Percentiles rank a stretch among this genome's conserved stretches.
phyloP scores from a whole-genome alignment of 192 early-diverging fungal species.

The Diversispora epigaea region DNA sequence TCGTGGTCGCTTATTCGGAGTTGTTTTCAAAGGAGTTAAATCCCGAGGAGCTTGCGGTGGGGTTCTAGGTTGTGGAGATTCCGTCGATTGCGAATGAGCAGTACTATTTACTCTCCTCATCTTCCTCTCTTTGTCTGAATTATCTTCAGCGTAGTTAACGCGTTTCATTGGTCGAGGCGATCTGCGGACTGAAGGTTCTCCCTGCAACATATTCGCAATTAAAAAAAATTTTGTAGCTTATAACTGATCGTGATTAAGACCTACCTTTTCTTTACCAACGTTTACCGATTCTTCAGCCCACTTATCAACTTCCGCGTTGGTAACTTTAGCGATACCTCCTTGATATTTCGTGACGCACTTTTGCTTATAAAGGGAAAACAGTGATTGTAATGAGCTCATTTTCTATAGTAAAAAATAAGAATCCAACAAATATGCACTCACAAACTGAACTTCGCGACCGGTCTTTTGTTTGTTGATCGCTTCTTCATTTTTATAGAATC shows the following conservation, averaged over 20 bases:
- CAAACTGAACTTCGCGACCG: conserved; percentile 22
- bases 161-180: conserved; percentile 18
- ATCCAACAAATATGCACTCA: conserved; percentile 27
- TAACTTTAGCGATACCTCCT: conserved; percentile 25
- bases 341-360: conserved; percentile 26
- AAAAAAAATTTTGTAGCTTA: too few relatives aligned
- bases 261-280: conserved; percentile 18
- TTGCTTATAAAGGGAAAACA: conserved; percentile 32
- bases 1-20: neutral
- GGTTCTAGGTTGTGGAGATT: conserved; percentile 11
- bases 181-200: conserved; percentile 18
- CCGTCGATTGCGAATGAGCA: neutral
- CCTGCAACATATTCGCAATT: too few relatives aligned
- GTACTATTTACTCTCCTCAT: conserved; percentile 21
- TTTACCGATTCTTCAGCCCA: conserved; percentile 29
- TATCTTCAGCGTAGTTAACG: conserved; percentile 16
- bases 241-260: too few relatives aligned
- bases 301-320: conserved; percentile 25
- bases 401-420: conserved; percentile 22
- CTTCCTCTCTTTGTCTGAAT: conserved; percentile 17
- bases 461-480: conserved; percentile 18
- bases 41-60: conserved; percentile 8
- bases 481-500: conserved; percentile 15
- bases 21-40: conserved; percentile 11
- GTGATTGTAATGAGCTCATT: conserved; percentile 22